Evolutionary conservation across 2,329 filamentous ascomycete species (phyloP), one percentile per base, ranked within the genome.

Genomic region (Trichoderma afroharzianum): DNA sequence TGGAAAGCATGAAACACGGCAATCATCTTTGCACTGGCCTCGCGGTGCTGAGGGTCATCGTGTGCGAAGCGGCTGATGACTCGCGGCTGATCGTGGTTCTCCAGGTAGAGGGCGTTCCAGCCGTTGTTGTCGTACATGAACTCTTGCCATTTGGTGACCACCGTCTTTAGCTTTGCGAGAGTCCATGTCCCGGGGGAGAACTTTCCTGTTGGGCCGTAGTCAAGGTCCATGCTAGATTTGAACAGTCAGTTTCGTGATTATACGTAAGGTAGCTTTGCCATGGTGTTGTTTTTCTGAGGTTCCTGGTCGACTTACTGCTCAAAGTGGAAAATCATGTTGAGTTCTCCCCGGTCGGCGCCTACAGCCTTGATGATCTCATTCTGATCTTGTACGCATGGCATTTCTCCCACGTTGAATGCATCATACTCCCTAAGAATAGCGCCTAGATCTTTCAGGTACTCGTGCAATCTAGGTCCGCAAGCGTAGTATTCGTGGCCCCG

Each of bases 321-420:
- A 77, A 93, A 93, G 75, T 92, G 88, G 80, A 93, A 93, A 43
- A 93, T 90, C 90, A 93, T 93, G 78, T 87, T 90, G 58, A 93
- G 80, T 76, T 92, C 89, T 36, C 85, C 83, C 18, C 87, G 83
- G 64, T 88, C 85, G 26, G 83, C 85, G 3, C 83, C 83, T 3
- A 92, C 89, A 7, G 81, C 82, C 72, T 82, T 81, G 71, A 86
- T 84, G 36, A 85, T 72, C 74, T 84, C 80, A 12, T 79, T 75
- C 53, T 82, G 80, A 62, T 83, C 82, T n/a, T 80, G 76, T 18
- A 84, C 80, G 68, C 81, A 83, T 3, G 85, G 84, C 80, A 86
- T 85, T 79, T 87, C 85, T 12, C 85, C 85, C 2, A 87, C 85
- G 68, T 83, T 85, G 74, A 87, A 84, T n/a, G 83, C 83, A 72